Evolutionary conservation across 129 eudicot genomes (phyloP).

Genomic region (Chrysanthemum seticuspe): DNA sequence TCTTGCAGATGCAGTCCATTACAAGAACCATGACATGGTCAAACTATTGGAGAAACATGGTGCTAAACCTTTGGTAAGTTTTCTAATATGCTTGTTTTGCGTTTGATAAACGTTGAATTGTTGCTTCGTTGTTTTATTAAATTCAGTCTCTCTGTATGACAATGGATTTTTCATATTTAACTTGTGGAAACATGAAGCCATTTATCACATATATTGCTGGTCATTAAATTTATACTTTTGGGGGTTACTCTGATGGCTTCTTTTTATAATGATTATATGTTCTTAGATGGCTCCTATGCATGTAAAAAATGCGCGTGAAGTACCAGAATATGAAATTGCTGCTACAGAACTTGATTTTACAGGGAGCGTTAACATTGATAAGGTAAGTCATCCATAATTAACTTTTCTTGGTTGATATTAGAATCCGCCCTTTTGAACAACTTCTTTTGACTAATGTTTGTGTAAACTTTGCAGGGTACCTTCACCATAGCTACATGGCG

Average conservation of each 20-base stretch:
- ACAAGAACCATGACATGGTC: constrained; percentile 74
- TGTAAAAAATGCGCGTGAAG: constrained; percentile 75
- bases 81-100: neutral
- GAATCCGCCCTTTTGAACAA: neutral
- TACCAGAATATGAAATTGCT: constrained; percentile 93
- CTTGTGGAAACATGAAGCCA: neutral
- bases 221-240: neutral
- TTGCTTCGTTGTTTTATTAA: no score
- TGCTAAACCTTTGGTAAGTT: constrained; percentile 70
- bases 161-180: constrained; percentile 5
- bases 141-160: neutral
- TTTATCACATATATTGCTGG: constrained; percentile 10
- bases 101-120: constrained; percentile 1
- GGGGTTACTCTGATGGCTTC: neutral
- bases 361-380: constrained; percentile 61
- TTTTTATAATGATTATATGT: constrained; percentile 5
- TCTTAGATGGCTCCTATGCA: constrained; percentile 88
- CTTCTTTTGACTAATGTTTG: neutral
- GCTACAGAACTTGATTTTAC: constrained; percentile 93
- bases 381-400: constrained; percentile 43
- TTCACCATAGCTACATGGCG: constrained; percentile 82
- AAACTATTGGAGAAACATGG: constrained; percentile 90
- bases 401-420: neutral
- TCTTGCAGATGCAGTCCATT: constrained; percentile 94
- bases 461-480: constrained; percentile 63